Evolutionary conservation across 768 basidiomycete species (phyloP).

Genomic region (Macrolepiota albuminosa): DNA sequence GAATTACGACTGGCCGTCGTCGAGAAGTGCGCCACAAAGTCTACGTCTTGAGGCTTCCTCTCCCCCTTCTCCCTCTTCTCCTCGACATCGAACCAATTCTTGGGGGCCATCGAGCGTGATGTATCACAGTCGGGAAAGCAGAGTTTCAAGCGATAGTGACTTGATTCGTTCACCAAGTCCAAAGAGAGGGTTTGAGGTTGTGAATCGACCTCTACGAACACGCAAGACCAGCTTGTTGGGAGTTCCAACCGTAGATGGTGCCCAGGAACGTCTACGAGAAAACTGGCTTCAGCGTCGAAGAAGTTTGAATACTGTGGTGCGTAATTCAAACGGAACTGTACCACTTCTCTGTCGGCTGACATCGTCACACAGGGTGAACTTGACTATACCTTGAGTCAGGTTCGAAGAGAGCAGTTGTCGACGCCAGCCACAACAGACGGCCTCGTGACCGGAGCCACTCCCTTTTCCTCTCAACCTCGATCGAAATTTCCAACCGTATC

Average conservation of each 20-base stretch:
- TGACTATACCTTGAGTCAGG: conserved; percentile 61
- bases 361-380: conserved; percentile 55
- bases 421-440: conserved; percentile 51
- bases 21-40: conserved; percentile 32
- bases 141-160: conserved; percentile 39
- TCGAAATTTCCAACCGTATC: conserved; percentile 29
- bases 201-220: conserved; percentile 39
- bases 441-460: conserved; percentile 12
- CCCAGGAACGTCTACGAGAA: conserved; percentile 45
- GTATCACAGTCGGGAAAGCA: conserved; percentile 39
- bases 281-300: conserved; percentile 77
- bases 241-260: conserved; percentile 11
- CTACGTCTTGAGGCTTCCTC: conserved; percentile 32
- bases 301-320: conserved; percentile 65
- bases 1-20: conserved; percentile 23
- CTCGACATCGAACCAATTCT: conserved; percentile 43
- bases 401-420: conserved; percentile 42
- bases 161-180: conserved; percentile 38
- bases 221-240: conserved; percentile 29
- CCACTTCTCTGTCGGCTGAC: background rate
- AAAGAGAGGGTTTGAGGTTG: conserved; percentile 44
- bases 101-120: conserved; percentile 41
- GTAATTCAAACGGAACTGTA: conserved; percentile 19
- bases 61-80: conserved; percentile 36
- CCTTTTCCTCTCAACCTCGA: conserved; percentile 2